Evolutionary conservation across 2,329 filamentous ascomycete genomes (phyloP).

Genomic region (Trichoderma lentiforme): DNA sequence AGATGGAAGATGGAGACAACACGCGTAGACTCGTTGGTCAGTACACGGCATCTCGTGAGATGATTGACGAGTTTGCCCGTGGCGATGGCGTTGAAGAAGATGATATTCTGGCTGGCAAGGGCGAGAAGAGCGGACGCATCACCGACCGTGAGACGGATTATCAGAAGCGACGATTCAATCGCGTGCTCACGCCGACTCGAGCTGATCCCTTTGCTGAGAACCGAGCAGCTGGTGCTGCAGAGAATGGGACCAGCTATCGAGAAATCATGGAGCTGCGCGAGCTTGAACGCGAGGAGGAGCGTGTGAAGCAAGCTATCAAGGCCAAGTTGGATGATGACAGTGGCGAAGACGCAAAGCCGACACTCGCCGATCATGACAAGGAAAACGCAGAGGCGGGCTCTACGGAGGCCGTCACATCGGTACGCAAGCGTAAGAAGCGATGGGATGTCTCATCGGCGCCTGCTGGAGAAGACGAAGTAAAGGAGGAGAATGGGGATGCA

Average conservation of each 20-base stretch:
- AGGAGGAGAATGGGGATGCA: slow-evolving; percentile 49
- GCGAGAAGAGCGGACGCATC: slow-evolving; percentile 87
- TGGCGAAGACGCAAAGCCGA: slow-evolving; percentile 62
- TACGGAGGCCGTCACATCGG: slow-evolving; percentile 58
- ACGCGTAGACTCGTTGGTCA: slow-evolving; percentile 83
- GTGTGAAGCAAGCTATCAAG: slow-evolving; percentile 75
- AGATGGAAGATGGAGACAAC: slow-evolving; percentile 70
- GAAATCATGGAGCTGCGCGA: slow-evolving; percentile 90
- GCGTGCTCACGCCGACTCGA: slow-evolving; percentile 78
- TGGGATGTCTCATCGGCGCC: slow-evolving; percentile 78
- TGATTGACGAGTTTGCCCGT: slow-evolving; percentile 90
- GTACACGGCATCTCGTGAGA: slow-evolving; percentile 87
- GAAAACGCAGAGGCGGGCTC: slow-evolving; percentile 70
- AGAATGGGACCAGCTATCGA: slow-evolving; percentile 77
- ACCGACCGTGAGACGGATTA: slow-evolving; percentile 94
- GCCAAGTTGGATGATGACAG: slow-evolving; percentile 63
- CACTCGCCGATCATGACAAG: slow-evolving; percentile 70
- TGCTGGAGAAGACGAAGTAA: slow-evolving; percentile 50
- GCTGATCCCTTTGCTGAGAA: slow-evolving; percentile 82
- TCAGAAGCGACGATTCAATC: slow-evolving; percentile 91
- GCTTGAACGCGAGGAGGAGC: slow-evolving; percentile 87
- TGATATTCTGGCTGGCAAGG: slow-evolving; percentile 76
- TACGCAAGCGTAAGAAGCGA: slow-evolving; percentile 85
- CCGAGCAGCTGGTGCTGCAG: slow-evolving; percentile 61
- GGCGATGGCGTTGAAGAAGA: slow-evolving; percentile 87